A percentile compares a stretch with the other conserved stretches of the same genome.
These are phyloP conservation scores for Daldinia decipiens DNA, from an alignment of 495 filamentous ascomycete species.

Conservation along the genomic window DNA sequence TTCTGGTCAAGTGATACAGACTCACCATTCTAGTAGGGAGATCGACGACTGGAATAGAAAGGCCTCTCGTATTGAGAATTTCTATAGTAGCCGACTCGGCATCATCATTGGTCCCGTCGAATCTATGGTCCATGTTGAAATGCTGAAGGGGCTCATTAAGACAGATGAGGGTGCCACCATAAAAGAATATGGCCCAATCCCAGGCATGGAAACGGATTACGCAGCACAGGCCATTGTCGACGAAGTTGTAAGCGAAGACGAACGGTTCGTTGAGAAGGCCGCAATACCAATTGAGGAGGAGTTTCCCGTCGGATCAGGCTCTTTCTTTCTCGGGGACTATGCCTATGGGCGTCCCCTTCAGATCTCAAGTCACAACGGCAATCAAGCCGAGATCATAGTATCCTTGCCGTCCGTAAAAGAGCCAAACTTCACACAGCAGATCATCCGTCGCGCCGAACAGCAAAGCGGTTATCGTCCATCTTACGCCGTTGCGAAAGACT, in stretches of 20 bases:
- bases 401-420: constrained; percentile 74
- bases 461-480: constrained; percentile 83
- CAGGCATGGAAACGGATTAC: constrained; percentile 90
- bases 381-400: constrained; percentile 81
- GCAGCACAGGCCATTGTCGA: constrained; percentile 91
- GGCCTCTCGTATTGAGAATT: constrained; percentile 80
- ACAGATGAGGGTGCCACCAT: constrained; percentile 89
- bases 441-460: constrained; percentile 73
- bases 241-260: constrained; percentile 89
- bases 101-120: constrained; percentile 89
- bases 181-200: constrained; percentile 92
- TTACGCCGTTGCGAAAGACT: constrained; percentile 81
- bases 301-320: constrained; percentile 81
- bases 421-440: constrained; percentile 79
- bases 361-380: constrained; percentile 76
- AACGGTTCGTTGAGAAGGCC: constrained; percentile 87
- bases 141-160: constrained; percentile 89
- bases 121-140: constrained; percentile 88
- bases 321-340: constrained; percentile 96
- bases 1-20: constrained; percentile 65
- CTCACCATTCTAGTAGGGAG: constrained; percentile 79
- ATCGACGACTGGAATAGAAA: constrained; percentile 87
- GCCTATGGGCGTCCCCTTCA: constrained; percentile 91
- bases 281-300: constrained; percentile 91
- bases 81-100: constrained; percentile 89